Percentiles rank a stretch among this genome's conserved stretches.
Evolutionary conservation across 495 filamentous ascomycete genomes (phyloP).

Genomic region (Aspergillus funiculosus): DNA sequence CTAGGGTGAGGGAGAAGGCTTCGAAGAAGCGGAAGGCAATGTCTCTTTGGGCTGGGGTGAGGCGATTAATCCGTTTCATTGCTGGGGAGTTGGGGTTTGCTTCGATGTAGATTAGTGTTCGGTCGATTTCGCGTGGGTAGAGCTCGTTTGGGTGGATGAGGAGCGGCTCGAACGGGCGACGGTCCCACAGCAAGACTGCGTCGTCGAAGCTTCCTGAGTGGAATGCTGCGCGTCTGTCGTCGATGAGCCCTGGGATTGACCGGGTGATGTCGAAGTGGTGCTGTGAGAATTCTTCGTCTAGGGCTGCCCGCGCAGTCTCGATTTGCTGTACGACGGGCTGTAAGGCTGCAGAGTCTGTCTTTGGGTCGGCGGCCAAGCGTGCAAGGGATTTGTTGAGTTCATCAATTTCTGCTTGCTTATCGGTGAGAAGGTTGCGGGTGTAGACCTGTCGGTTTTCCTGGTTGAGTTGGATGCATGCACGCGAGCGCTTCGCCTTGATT

Average conservation of each 20-base stretch:
- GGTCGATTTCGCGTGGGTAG: conserved; percentile 37
- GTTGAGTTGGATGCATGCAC: conserved; percentile 28
- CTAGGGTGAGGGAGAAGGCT: conserved; percentile 21
- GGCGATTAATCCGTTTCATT: conserved; percentile 13
- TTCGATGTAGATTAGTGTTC: conserved; percentile 36
- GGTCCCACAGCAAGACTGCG: conserved; percentile 56
- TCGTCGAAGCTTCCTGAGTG: conserved; percentile 29
- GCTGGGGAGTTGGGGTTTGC: conserved; percentile 23
- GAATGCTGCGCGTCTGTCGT: conserved; percentile 22
- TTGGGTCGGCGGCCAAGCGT: conserved; percentile 28
- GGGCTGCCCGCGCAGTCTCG: conserved; percentile 4
- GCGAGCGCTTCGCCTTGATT: conserved; percentile 10
- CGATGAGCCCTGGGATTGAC: conserved; percentile 15
- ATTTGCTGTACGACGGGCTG: conserved; percentile 26
- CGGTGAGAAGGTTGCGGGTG: conserved; percentile 23
- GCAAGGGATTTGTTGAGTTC: conserved; percentile 26
- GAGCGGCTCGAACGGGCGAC: conserved; percentile 54
- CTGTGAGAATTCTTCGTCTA: conserved; percentile 6
- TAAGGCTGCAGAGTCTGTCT: conserved; percentile 25
- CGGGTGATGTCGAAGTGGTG: conserved; percentile 23
- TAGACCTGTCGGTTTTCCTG: conserved; percentile 24
- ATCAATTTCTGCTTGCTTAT: conserved; percentile 26
- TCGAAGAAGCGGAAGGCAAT: conserved; percentile 22
- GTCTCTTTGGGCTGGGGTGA: conserved; percentile 8
- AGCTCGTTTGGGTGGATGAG: conserved; percentile 48